Percentiles rank a stretch among this genome's conserved stretches.
Conservation (phyloP, 495 filamentous ascomycete genomes). For the Trichoderma parareesei region DNA sequence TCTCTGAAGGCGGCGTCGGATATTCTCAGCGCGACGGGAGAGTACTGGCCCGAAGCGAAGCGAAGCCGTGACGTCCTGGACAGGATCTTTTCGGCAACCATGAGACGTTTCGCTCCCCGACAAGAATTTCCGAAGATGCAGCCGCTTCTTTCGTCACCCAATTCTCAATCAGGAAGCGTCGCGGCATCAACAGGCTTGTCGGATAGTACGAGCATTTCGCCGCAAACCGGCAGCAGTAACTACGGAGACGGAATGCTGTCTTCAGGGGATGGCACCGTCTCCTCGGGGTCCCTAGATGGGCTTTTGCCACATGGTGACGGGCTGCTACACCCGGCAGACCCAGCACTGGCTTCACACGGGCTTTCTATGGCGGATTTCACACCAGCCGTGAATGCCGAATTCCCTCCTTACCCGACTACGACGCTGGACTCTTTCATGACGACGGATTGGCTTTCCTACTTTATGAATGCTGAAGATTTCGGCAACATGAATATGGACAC, state of each 20-base stretch:
- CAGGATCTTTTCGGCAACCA: conserved; percentile 1
- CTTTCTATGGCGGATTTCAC: not conserved
- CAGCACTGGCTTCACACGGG: not conserved
- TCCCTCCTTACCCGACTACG: not conserved
- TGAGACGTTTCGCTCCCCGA: not conserved
- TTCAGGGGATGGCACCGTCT: not conserved
- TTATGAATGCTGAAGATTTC: conserved; percentile 5
- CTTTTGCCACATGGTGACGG: not conserved
- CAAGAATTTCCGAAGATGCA: not conserved
- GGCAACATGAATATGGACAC: not conserved
- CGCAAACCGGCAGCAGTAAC: not conserved
- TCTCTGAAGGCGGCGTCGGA: conserved; percentile 1
- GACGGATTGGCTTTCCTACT: conserved; percentile 1
- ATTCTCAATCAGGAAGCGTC: not conserved
- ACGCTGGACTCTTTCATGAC: not conserved
- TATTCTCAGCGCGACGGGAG: conserved; percentile 4
- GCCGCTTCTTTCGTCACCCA: not conserved
- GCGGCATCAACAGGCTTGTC: not conserved
- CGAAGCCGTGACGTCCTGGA: conserved; percentile 7
- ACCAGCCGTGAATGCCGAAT: not conserved
- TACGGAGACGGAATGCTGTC: not conserved
- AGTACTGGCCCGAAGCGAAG: conserved; percentile 4
- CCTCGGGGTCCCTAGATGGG: not conserved
- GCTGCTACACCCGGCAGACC: not conserved
- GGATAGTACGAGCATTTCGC: not conserved